Evolutionary conservation across 169 alveolate genomes (phyloP), one percentile per base, ranked within the genome.

Genomic region (Pseudocohnilembus persalinus): DNA sequence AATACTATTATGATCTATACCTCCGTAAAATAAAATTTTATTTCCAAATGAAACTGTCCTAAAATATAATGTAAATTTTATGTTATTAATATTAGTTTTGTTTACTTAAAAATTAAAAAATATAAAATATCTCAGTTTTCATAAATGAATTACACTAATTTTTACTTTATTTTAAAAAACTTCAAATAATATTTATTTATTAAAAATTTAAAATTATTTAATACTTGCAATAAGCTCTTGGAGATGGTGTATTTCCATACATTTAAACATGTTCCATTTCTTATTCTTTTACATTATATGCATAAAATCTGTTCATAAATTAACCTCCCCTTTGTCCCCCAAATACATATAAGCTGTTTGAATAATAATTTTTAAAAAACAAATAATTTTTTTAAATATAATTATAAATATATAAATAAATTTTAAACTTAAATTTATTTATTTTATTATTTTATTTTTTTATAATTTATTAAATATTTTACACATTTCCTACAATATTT

Each of bases 21-120:
- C 92, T 31, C 92, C 92, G 72, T 84, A 88, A 30, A 83, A 30
- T 0, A 88, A 78, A n/a, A 88, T 77, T 31, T 88, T 88, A 65
- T 84, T 79, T 0, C 89, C 92, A 77, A 74, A 83, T 35, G 35
- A 81, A 15, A 84, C 84, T 30, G 88, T 86, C 35, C 89, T 85
- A 84, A 15, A n/a, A 15, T 16, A 72, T 81, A 31, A n/a, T n/a
- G n/a, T n/a, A n/a, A n/a, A n/a, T n/a, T n/a, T n/a, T n/a, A n/a
- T n/a, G n/a, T 28, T 1, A 26, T 31, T 26, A 49, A 11, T 49
- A 49, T 49, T 49, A 49, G 20, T 32, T 24, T 29, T 15, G n/a
- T 29, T 27, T 29, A 49, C 26, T 28, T 16, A 11, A n/a, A 25
- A n/a, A 79, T 26, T 49, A 0, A 79, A 6, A 4, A 63, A 32